These are phyloP conservation scores for Vitis cinerea DNA, from an alignment of 164 flowering plant genomes.

Conservation along the genomic window DNA sequence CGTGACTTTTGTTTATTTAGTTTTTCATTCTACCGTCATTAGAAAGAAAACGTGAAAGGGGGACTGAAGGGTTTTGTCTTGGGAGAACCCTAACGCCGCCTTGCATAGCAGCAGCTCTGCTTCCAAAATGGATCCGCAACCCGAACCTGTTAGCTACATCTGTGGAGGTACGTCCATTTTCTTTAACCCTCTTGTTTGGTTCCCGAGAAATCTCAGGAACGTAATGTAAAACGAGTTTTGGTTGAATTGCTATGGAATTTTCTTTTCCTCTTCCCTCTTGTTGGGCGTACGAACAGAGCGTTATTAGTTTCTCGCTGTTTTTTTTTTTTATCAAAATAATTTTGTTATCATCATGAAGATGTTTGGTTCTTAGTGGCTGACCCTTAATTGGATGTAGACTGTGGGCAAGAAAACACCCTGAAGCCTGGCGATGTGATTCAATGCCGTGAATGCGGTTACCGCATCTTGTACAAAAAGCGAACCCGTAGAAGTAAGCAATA, in stretches of 20 bases:
- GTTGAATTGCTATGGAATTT: neutral
- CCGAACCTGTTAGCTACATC: conserved; percentile 81
- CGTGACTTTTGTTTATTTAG: too few relatives aligned
- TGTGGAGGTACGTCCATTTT: conserved; percentile 62
- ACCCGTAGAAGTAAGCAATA: conserved; percentile 73
- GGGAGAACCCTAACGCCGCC: too few relatives aligned
- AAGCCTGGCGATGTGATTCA: conserved; percentile 92
- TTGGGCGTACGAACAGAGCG: too few relatives aligned
- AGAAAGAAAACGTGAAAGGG: too few relatives aligned
- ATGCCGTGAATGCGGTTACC: conserved; percentile 92
- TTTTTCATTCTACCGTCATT: too few relatives aligned
- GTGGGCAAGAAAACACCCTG: conserved; percentile 84
- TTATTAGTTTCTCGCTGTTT: neutral
- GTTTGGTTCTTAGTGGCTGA: neutral
- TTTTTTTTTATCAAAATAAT: neutral
- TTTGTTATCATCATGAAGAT: neutral
- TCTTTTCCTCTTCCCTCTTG: neutral
- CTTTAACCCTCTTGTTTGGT: neutral
- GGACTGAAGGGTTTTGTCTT: too few relatives aligned
- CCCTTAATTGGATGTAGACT: conserved; percentile 45
- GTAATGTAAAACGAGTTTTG: too few relatives aligned
- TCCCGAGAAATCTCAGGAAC: neutral
- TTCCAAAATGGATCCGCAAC: conserved; percentile 62
- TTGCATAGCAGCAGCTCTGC: too few relatives aligned
- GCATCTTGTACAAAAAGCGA: conserved; percentile 93